Base-by-base conservation (phyloP, 305 asterid species). In the Fraxinus dipetala region DNA sequence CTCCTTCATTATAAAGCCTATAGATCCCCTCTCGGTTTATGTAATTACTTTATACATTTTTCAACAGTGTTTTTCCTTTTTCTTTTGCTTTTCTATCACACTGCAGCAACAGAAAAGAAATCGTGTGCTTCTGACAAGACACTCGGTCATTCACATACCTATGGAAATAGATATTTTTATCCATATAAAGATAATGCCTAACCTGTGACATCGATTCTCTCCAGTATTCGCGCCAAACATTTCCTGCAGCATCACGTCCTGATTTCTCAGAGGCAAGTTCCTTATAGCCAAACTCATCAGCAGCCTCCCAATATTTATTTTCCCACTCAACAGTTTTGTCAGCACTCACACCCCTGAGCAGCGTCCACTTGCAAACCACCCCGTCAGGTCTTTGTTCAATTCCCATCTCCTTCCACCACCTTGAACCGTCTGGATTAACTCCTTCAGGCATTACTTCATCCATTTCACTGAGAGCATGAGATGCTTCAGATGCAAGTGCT, bases 221-320 rank as follows among this genome's bases (percentile, higher is more conserved):
- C 99, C 99, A 95, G 79, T 84, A 91, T 73, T 95, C 99, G 10
- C 92, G 97, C 99, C 99, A 95, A 75, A 94, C 95, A 67, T 90
- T 94, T 81, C 99, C 99, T 0, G 81, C 76, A 84, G 98, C 93
- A 86, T 95, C 97, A 16, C 99, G 96, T 13, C 99, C 99, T 0
- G 97, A 95, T 88, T 95, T 95, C 91, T 95, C 98, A n/a, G 99
- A 93, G 16, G 98, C 99, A 4, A 94, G 97, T 89, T 95, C 99
- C 88, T 91, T 95, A 83, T 95, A 92, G n/a, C 97, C 98, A 26
- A 94, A 84, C 82, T 92, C 98, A 28, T 93, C 93, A 36, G 99
- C 93, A 81, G 99, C 98, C 91, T 95, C 99, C 99, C 99, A 95
- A 82, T 92, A 95, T 78, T 95, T 95, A 76, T 90, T 93, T 87